Conservation (phyloP, 2,329 filamentous ascomycete species). For the Penicillium glabrum region DNA sequence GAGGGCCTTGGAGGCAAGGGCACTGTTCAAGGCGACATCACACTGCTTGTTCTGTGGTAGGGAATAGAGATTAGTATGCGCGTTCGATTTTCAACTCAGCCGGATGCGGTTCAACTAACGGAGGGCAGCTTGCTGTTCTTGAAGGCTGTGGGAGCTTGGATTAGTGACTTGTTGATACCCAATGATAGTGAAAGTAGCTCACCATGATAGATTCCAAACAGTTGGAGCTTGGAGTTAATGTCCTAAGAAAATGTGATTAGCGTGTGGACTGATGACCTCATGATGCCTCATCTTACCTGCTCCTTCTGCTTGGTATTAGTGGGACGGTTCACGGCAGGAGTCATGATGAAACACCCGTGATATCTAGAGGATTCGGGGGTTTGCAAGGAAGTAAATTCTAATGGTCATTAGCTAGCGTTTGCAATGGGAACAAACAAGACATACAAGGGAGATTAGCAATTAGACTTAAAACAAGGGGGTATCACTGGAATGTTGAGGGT, state of each 20-base stretch:
- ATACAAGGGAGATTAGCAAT: slow-evolving; percentile 17
- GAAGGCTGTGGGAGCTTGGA: slow-evolving; percentile 61
- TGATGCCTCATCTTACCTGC: slow-evolving; percentile 45
- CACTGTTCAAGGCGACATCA: slow-evolving; percentile 89
- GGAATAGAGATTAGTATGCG: slow-evolving; percentile 7
- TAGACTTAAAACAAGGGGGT: slow-evolving; percentile 19
- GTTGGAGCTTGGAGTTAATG: slow-evolving; percentile 89
- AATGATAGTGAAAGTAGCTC: slow-evolving; percentile 2
- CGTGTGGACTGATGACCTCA: neutral
- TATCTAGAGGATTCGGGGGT: neutral
- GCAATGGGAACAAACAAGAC: slow-evolving; percentile 13
- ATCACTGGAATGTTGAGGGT: slow-evolving; percentile 27
- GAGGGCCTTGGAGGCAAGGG: slow-evolving; percentile 70
- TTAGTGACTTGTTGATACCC: slow-evolving; percentile 6
- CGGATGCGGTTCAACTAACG: slow-evolving; percentile 52
- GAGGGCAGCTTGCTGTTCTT: slow-evolving; percentile 87
- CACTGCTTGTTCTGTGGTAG: slow-evolving; percentile 79
- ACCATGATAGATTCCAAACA: slow-evolving; percentile 84
- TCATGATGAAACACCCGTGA: slow-evolving; percentile 26
- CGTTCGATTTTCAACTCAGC: neutral
- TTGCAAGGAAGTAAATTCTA: neutral
- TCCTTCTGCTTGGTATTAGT: slow-evolving; percentile 75
- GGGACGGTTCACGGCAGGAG: slow-evolving; percentile 65
- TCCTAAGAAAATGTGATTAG: slow-evolving; percentile 44
- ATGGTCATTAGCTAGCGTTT: slow-evolving; percentile 7